Conservation (phyloP, 2,329 filamentous ascomycete genomes). For the Sarocladium brachiariae region DNA sequence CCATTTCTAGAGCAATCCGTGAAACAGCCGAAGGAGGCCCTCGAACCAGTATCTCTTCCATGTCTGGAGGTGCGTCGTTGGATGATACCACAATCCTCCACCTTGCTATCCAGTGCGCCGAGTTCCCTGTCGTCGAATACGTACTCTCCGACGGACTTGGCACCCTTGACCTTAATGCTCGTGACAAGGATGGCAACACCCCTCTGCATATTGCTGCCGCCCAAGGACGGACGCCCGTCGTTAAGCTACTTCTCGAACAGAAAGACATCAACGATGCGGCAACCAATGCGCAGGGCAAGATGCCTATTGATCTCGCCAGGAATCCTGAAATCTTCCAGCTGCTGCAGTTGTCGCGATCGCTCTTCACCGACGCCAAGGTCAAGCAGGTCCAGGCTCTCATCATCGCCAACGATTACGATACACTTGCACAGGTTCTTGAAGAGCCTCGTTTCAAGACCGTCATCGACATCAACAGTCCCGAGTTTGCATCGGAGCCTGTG, state of each 20-base stretch:
- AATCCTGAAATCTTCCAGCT: conserved; percentile 95
- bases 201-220: conserved; percentile 81
- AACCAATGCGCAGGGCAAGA: conserved; percentile 75
- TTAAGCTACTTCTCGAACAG: conserved; percentile 77
- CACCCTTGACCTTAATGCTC: conserved; percentile 74
- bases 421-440: conserved; percentile 71
- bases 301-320: conserved; percentile 80
- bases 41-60: conserved; percentile 51
- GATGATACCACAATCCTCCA: conserved; percentile 89
- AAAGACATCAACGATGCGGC: conserved; percentile 82
- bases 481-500: conserved; percentile 73
- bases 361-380: conserved; percentile 83
- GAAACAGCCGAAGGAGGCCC: conserved; percentile 50
- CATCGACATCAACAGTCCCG: conserved; percentile 86
- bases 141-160: conserved; percentile 70
- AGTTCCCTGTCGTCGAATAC: conserved; percentile 86
- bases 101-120: conserved; percentile 90
- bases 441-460: conserved; percentile 80
- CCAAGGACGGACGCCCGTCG: conserved; percentile 72
- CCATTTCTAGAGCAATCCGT: conserved; percentile 79
- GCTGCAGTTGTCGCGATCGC: conserved; percentile 79
- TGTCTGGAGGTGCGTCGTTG: conserved; percentile 40
- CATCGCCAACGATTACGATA: conserved; percentile 64
- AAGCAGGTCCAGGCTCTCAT: conserved; percentile 79
- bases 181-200: conserved; percentile 91